phyloP scores from a whole-genome alignment of 108 stramenopile genomes.

The Cyclotella cryptica region DNA sequence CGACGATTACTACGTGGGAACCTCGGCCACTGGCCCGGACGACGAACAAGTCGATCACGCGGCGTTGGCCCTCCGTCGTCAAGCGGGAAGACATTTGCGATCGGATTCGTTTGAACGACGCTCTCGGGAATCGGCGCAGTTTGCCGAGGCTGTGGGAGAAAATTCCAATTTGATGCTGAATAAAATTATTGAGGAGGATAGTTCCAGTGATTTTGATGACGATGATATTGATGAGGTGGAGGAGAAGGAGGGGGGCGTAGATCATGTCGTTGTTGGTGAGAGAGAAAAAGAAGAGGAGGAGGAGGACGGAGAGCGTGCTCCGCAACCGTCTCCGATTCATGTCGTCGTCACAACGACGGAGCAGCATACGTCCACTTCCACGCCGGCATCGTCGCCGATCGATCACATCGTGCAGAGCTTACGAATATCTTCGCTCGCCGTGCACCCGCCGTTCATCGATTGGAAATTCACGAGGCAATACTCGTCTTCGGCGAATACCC shows the following conservation, averaged over 20 bases:
- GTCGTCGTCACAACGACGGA: not conserved
- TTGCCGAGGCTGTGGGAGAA: constrained; percentile 83
- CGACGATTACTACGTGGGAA: constrained; percentile 3
- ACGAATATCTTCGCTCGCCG: constrained; percentile 3
- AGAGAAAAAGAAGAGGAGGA: constrained; percentile 36
- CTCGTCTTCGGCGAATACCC: constrained; percentile 27
- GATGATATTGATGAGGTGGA: constrained; percentile 59
- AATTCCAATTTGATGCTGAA: constrained; percentile 44
- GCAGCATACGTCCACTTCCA: not conserved
- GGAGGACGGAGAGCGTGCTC: not conserved
- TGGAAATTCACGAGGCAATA: constrained; percentile 50
- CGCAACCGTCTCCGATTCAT: constrained; percentile 8
- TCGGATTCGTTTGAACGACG: constrained; percentile 57
- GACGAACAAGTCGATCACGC: not conserved
- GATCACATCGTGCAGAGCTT: not conserved
- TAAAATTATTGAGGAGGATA: constrained; percentile 66
- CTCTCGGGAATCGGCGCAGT: constrained; percentile 71
- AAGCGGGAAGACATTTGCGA: not conserved
- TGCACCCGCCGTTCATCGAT: constrained; percentile 22
- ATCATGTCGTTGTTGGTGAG: not conserved
- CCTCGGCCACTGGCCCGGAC: not conserved
- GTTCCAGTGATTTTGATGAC: constrained; percentile 53
- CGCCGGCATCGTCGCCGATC: constrained; percentile 25
- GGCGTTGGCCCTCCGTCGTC: not conserved
- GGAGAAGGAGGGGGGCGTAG: not conserved